Evolutionary conservation across 176 grass and related monocot genomes (phyloP), one percentile per base, ranked within the genome.

Genomic region (Avena eriantha): DNA sequence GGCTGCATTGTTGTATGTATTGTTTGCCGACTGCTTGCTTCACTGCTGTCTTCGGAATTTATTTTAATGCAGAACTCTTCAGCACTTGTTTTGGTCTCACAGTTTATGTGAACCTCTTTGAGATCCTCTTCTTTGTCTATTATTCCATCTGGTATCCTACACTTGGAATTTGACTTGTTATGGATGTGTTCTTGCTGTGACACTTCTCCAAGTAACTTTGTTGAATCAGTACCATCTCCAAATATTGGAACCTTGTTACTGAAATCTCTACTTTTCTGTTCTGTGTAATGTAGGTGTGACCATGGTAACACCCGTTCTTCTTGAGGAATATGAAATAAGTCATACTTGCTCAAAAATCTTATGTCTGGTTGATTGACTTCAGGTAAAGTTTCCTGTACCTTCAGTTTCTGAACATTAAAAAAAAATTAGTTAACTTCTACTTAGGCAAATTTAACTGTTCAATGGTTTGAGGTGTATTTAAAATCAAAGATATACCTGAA

Each of bases 401-500:
- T 91, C 46, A 88, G 17, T 73, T 88, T 91, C 90, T 91, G 71
- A 57, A 54, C 41, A 88, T 85, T 21, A 31, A 21, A 21, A 88
- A 85, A 80, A 70, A 10, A 65, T 13, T 22, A 19, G 46, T 78
- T 56, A 64, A 64, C 33, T 78, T 85, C 45, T 81, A 2, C 71
- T 72, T 81, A 18, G 58, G 33, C 49, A 26, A 43, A 76, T 76
- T 84, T 49, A 77, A 19, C 8, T 76, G 29, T n/a, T 78, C 18
- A 59, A 7, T 21, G 7, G 0, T 23, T 54, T 47, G 8, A 70
- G 18, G 21, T 53, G 22, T 80, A 21, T 17, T 21, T 64, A 76
- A 74, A 57, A 86, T 65, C 80, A 59, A 86, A 86, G 34, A 22
- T 51, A 35, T 92, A 99, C 97, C 94, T 96, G 92, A 10, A 88